Evolutionary conservation across 2,329 filamentous ascomycete species (phyloP), one percentile per base, ranked within the genome.

Genomic region (Podosphaera fusca): DNA sequence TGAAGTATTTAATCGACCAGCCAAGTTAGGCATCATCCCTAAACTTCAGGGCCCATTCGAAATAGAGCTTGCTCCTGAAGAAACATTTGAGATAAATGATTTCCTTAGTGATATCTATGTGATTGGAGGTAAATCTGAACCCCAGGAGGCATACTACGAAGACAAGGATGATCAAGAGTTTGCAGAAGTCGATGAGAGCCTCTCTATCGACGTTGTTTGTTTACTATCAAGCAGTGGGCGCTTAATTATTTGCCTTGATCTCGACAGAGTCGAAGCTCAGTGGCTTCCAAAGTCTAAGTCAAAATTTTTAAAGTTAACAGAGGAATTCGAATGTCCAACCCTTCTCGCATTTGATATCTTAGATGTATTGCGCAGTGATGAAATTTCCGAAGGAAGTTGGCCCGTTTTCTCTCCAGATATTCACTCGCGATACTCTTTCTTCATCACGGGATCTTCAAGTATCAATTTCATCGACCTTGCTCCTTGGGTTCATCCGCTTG

Each of bases 401-500:
- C 80, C 80, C 4, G 73, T 80, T 45, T 81, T 83, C 62, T 81
- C 77, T 61, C 64, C 71, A 4, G 80, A 83, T 61, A 74, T 76
- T 57, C 76, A 74, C 46, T 82, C 79, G 3, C 73, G 79, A 38
- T 83, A 83, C 65, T 75, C 72, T 12, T 80, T 83, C 62, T 82
- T 76, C 60, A 70, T 83, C 56, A 82, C 79, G 0, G 75, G 81
- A 60, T 73, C 78, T 45, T 75, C 74, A 4, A 78, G 76, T 58
- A 76, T 83, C 61, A 80, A 75, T 0, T 77, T 74, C 58, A 68
- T 83, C 10, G 82, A 79, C 1, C 70, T 83, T 38, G 69, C 75
- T 1, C 73, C 78, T 1, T 83, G 80, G 80, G 75, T 82, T 3
- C 82, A 80, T 66, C 74, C 79, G 1, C 71, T 83, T 0, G 80